Percentiles rank a stretch among this genome's conserved stretches.
Conservation (phyloP, 2,329 filamentous ascomycete species). For the Colletotrichum liriopes region DNA sequence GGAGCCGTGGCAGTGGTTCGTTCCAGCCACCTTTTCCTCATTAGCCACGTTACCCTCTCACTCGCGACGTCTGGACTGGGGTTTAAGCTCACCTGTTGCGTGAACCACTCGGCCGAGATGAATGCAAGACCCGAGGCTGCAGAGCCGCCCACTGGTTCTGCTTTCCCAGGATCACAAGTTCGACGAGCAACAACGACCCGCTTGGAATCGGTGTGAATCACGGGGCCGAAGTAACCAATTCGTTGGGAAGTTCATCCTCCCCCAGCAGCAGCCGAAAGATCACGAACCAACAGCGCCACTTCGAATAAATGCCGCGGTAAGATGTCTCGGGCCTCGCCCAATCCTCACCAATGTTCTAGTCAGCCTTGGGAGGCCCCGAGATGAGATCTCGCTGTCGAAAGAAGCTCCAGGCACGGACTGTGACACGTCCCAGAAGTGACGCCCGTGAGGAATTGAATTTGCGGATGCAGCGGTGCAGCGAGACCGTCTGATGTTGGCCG, state of each 20-base stretch:
- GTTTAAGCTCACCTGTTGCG: neutral
- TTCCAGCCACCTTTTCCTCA: neutral
- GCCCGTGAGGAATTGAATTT: conserved; percentile 2
- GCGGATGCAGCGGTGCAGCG: neutral
- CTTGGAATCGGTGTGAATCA: neutral
- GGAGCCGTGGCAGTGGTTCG: neutral
- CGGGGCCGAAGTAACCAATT: too few relatives aligned
- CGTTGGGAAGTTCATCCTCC: neutral
- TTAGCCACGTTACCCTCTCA: neutral
- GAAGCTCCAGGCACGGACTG: conserved; percentile 9
- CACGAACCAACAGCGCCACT: neutral
- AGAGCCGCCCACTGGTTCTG: neutral
- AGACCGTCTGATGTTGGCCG: conserved; percentile 1
- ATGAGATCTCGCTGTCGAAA: neutral
- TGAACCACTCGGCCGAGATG: neutral
- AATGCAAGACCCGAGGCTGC: neutral
- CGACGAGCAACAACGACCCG: neutral
- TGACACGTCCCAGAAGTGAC: neutral
- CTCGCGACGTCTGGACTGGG: neutral
- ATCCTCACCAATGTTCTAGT: neutral
- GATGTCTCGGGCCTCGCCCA: neutral
- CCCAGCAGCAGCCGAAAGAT: neutral
- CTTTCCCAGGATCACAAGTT: neutral
- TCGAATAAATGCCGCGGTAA: neutral
- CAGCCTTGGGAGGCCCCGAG: neutral